Base-by-base conservation (phyloP, 345 rosid species). In the Euphorbia peplus region DNA sequence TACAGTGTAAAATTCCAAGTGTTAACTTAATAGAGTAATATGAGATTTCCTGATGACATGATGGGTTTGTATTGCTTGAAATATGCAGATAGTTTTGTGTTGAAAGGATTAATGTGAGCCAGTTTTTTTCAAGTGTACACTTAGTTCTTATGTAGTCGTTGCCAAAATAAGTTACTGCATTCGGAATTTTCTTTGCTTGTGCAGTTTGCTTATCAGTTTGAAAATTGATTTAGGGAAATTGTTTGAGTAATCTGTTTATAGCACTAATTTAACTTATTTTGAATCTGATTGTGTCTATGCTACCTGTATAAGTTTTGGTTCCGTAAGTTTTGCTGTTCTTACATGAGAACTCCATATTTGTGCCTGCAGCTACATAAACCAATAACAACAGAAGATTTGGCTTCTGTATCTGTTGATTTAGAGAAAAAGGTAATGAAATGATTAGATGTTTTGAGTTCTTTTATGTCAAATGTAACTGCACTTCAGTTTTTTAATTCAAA, bases 371-470 rank as follows among this genome's bases (percentile, higher is more conserved):
- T 32, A 32, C 37, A 32, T 32, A 32, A 82, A 80, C 88, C 93
- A 28, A 90, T 82, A 44, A 81, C 81, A 47, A 75, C 73, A 14
- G 93, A 85, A 78, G 91, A 88, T 78, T 77, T 85, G 73, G 84
- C 69, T 75, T 70, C 79, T 24, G 75, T 6, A 32, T 54, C 85
- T n/a, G 52, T 67, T 64, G 37, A 46, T 67, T 41, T 57, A 70
- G 56, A 15, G 62, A 71, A 73, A 75, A 13, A 69, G 57, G 29
- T 58, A 59, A 70, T 37, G 51, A 13, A 59, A 54, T 69, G 66
- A n/a, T 32, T 35, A 15, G 37, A 32, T 32, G 37, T 32, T 32
- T 32, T 32, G 37, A 32, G 6, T 32, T 32, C 6, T 32, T 3
- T 32, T 32, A 32, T 32, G 37, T 32, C n/a, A n/a, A 6, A 6